Evolutionary conservation across 805 yeast genomes (phyloP).

Genomic region (Jamesozyma spencerorum): DNA sequence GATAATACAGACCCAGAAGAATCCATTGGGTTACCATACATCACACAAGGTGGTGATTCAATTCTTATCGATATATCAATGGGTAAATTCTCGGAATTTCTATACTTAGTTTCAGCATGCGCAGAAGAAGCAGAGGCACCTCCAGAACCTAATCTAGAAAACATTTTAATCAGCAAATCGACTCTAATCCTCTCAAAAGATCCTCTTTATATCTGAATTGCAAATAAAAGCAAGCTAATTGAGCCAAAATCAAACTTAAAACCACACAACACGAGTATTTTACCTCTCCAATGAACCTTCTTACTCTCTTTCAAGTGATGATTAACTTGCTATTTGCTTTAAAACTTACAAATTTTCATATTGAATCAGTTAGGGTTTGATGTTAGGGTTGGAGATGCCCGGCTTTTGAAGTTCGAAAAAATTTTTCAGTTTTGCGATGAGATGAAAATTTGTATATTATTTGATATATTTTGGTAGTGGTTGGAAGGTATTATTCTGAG

Average conservation of each 20-base stretch:
- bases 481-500: no score
- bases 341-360: no score
- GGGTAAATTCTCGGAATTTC: conserved; percentile 18
- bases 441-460: background rate
- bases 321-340: no score
- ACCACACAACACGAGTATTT: no score
- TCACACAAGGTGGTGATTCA: conserved; percentile 85
- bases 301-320: no score
- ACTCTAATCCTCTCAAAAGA: background rate
- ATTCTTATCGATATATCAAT: conserved; percentile 48
- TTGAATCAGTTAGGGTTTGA: background rate
- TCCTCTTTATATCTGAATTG: no score
- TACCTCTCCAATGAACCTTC: no score
- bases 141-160: conserved; percentile 3
- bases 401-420: background rate
- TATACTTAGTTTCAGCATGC: background rate
- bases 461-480: background rate
- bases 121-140: background rate
- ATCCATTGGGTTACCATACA: conserved; percentile 71
- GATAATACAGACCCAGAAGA: conserved; percentile 80
- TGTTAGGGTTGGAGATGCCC: background rate
- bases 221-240: no score
- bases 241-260: no score
- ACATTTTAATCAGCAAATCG: conserved; percentile 6
- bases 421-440: conserved; percentile 2